Evolutionary conservation across 2,329 filamentous ascomycete species (phyloP).

Genomic region (Fusarium sp.): DNA sequence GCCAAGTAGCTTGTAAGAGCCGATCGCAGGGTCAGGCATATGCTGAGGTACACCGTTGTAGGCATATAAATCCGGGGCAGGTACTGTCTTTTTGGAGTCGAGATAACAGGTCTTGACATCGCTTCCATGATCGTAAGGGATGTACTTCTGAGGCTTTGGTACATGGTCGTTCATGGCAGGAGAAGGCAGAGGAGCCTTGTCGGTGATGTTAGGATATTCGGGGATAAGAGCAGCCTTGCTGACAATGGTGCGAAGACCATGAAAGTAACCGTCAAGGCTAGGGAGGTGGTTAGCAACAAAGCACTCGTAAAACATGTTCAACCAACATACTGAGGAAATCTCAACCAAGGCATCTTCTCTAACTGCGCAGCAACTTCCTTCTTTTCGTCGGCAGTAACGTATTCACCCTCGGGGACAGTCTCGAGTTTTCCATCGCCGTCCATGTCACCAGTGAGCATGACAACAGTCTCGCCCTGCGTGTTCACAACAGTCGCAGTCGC

Average conservation of each 20-base stretch:
- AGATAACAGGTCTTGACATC: slow-evolving; percentile 73
- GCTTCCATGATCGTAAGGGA: slow-evolving; percentile 74
- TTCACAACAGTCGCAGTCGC: slow-evolving; percentile 48
- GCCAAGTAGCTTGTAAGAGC: slow-evolving; percentile 80
- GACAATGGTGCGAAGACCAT: slow-evolving; percentile 80
- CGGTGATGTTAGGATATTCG: slow-evolving; percentile 74
- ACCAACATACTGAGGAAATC: slow-evolving; percentile 55
- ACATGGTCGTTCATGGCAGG: slow-evolving; percentile 53
- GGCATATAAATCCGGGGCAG: slow-evolving; percentile 73
- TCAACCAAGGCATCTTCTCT: slow-evolving; percentile 57
- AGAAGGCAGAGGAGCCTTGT: slow-evolving; percentile 52
- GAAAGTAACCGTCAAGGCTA: slow-evolving; percentile 85
- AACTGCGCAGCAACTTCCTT: slow-evolving; percentile 51
- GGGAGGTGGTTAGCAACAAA: slow-evolving; percentile 28
- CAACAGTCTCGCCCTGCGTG: slow-evolving; percentile 47
- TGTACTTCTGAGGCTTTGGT: slow-evolving; percentile 68
- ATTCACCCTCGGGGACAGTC: slow-evolving; percentile 42
- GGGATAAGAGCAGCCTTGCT: slow-evolving; percentile 72
- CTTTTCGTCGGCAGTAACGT: slow-evolving; percentile 50
- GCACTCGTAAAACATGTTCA: neutral
- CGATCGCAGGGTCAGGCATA: slow-evolving; percentile 82
- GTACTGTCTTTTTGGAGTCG: slow-evolving; percentile 69
- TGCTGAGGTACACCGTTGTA: slow-evolving; percentile 79
- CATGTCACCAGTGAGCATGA: slow-evolving; percentile 50
- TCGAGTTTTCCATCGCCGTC: slow-evolving; percentile 49